These are phyloP conservation scores for Penicillium sclerotigenum DNA, from an alignment of 2,329 filamentous ascomycete species.

Conservation along the genomic window DNA sequence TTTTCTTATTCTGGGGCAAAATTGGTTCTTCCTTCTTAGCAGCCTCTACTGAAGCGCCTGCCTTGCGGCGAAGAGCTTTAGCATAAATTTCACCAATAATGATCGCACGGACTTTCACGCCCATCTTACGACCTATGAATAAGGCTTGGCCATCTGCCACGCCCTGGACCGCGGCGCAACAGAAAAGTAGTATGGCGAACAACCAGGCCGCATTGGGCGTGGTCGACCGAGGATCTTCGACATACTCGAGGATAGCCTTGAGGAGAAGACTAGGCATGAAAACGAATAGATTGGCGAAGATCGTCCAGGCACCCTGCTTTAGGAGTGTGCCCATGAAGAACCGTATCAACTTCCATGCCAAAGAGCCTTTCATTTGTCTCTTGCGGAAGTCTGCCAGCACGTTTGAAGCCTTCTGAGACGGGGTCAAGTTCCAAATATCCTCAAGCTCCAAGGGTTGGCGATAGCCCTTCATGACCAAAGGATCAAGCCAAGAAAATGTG, in stretches of 20 bases:
- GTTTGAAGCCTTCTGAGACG: conserved; percentile 79
- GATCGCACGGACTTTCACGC: conserved; percentile 87
- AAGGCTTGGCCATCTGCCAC: conserved; percentile 80
- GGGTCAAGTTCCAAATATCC: conserved; percentile 87
- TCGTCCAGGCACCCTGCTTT: conserved; percentile 75
- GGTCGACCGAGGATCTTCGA: conserved; percentile 74
- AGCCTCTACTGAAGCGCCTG: conserved; percentile 72
- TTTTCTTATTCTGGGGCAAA: conserved; percentile 40
- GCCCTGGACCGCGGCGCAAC: conserved; percentile 77
- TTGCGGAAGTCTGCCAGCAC: conserved; percentile 82
- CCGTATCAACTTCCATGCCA: conserved; percentile 76
- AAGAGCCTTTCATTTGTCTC: conserved; percentile 72
- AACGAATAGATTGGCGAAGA: conserved; percentile 75
- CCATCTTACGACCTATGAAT: conserved; percentile 92
- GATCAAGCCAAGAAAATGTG: conserved; percentile 88
- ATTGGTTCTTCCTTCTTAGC: conserved; percentile 58
- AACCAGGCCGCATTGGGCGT: conserved; percentile 91
- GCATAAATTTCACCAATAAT: conserved; percentile 97
- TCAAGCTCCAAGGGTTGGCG: conserved; percentile 75
- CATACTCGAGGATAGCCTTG: conserved; percentile 86
- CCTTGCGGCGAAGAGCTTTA: conserved; percentile 88
- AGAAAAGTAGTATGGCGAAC: conserved; percentile 84
- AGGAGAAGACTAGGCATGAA: conserved; percentile 90
- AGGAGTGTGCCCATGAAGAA: conserved; percentile 78
- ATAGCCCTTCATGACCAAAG: conserved; percentile 85